Conservation (phyloP, 768 basidiomycete species). For the Macrolepiota dolichaula region DNA sequence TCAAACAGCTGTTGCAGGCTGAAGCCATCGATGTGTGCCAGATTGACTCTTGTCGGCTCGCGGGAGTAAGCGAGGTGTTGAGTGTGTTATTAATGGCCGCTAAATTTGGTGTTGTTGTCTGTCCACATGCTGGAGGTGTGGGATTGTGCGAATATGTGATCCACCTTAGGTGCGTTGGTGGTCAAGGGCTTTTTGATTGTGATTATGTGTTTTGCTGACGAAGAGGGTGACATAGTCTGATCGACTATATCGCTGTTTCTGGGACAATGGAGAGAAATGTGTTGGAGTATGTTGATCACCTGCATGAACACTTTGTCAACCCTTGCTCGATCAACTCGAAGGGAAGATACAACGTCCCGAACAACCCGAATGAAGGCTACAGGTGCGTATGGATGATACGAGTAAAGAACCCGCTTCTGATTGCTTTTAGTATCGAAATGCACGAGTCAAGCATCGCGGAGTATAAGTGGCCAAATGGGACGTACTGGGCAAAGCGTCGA, state of each 20-base stretch:
- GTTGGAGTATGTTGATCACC: conserved; percentile 85
- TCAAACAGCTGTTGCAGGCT: conserved; percentile 89
- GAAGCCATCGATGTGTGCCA: conserved; percentile 94
- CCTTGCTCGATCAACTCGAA: conserved; percentile 84
- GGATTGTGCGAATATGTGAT: conserved; percentile 92
- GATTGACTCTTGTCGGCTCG: conserved; percentile 91
- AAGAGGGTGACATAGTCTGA: conserved; percentile 46
- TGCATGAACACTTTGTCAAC: conserved; percentile 90
- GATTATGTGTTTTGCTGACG: neutral
- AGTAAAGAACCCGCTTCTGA: neutral
- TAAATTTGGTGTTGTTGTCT: conserved; percentile 81
- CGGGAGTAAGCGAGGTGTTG: conserved; percentile 92
- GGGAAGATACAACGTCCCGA: conserved; percentile 88
- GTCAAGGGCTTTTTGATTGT: neutral
- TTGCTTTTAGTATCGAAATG: conserved; percentile 76
- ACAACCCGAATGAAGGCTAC: conserved; percentile 74
- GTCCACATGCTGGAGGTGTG: conserved; percentile 94
- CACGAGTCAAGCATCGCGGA: conserved; percentile 73
- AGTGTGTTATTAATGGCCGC: conserved; percentile 87
- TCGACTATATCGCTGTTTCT: conserved; percentile 91
- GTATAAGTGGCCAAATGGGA: conserved; percentile 83
- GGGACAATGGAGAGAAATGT: conserved; percentile 94
- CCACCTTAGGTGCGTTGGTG: conserved; percentile 55
- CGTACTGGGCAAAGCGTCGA: conserved; percentile 60
- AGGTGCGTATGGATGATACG: conserved; percentile 38